A percentile compares a stretch with the other conserved stretches of the same genome.
Conservation (phyloP, 768 basidiomycete genomes). For the Russula lepida region DNA sequence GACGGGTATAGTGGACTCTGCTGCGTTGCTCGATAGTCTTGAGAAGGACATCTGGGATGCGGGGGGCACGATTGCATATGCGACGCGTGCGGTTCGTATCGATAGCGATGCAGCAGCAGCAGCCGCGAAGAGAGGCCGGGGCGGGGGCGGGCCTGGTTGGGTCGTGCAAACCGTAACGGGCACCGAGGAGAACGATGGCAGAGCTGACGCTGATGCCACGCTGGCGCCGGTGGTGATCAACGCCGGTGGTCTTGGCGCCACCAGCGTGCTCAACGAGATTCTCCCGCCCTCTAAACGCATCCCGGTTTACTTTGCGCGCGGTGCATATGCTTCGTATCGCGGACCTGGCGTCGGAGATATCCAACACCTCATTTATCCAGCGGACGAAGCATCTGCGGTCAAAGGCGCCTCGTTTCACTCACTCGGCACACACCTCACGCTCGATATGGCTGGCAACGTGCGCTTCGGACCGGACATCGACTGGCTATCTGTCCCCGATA, state of each 20-base stretch:
- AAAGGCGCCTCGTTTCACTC: slow-evolving; percentile 59
- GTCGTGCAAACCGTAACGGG: slow-evolving; percentile 73
- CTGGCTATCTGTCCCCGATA: slow-evolving; percentile 56
- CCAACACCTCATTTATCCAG: slow-evolving; percentile 83
- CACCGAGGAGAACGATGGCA: slow-evolving; percentile 22
- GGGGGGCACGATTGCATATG: slow-evolving; percentile 60
- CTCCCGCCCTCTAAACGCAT: slow-evolving; percentile 48
- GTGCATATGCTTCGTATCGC: slow-evolving; percentile 82
- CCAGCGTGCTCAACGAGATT: slow-evolving; percentile 62
- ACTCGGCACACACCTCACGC: slow-evolving; percentile 85
- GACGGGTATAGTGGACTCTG: slow-evolving; percentile 88
- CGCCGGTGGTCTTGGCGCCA: slow-evolving; percentile 66
- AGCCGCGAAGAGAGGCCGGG: slow-evolving; percentile 25
- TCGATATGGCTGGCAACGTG: slow-evolving; percentile 78
- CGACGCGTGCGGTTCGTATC: slow-evolving; percentile 77
- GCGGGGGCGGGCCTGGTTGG: slow-evolving; percentile 50
- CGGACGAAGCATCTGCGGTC: slow-evolving; percentile 55
- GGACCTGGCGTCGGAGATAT: slow-evolving; percentile 67
- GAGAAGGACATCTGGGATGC: slow-evolving; percentile 76
- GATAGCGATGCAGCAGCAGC: slow-evolving; percentile 47
- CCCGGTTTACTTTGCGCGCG: slow-evolving; percentile 72
- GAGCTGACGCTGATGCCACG: slow-evolving; percentile 61
- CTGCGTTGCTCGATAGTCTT: slow-evolving; percentile 72
- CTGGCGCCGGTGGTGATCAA: slow-evolving; percentile 75
- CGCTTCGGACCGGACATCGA: slow-evolving; percentile 92